Conservation (phyloP, 495 filamentous ascomycete genomes). For the Aspergillus ostianus region DNA sequence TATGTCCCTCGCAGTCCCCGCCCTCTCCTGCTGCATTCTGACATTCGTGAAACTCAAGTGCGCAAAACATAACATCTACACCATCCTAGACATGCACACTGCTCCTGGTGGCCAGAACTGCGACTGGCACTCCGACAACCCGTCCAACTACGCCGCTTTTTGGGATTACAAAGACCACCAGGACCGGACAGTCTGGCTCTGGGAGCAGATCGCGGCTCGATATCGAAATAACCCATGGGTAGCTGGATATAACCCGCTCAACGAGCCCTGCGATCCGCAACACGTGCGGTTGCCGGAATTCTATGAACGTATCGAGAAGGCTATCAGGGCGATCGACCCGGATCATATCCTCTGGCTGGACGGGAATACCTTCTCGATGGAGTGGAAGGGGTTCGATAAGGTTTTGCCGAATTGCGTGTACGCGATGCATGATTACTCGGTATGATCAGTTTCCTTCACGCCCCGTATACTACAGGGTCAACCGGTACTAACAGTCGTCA, state of each 20-base stretch:
- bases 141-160: slow-evolving; percentile 54
- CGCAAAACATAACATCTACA: slow-evolving; percentile 55
- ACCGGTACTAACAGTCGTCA: slow-evolving; percentile 8
- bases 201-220: slow-evolving; percentile 56
- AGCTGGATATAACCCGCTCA: slow-evolving; percentile 66
- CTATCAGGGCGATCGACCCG: slow-evolving; percentile 57
- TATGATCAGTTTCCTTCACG: slow-evolving; percentile 12
- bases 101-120: slow-evolving; percentile 63
- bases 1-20: slow-evolving; percentile 7
- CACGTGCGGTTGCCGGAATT: slow-evolving; percentile 54
- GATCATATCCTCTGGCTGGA: slow-evolving; percentile 65
- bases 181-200: slow-evolving; percentile 58
- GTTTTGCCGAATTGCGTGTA: slow-evolving; percentile 59
- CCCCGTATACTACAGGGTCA: background rate
- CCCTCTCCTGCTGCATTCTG: background rate
- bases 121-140: slow-evolving; percentile 63
- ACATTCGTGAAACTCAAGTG: slow-evolving; percentile 32
- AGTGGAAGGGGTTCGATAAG: slow-evolving; percentile 43
- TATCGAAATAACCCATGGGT: slow-evolving; percentile 57
- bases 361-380: slow-evolving; percentile 65
- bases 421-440: slow-evolving; percentile 60
- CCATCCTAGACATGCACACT: slow-evolving; percentile 63
- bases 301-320: slow-evolving; percentile 57
- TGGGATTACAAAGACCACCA: slow-evolving; percentile 65
- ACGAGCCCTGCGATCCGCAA: slow-evolving; percentile 61